phyloP scores from a whole-genome alignment of 2,329 filamentous ascomycete genomes.

The Pseudomassariella vexata region DNA sequence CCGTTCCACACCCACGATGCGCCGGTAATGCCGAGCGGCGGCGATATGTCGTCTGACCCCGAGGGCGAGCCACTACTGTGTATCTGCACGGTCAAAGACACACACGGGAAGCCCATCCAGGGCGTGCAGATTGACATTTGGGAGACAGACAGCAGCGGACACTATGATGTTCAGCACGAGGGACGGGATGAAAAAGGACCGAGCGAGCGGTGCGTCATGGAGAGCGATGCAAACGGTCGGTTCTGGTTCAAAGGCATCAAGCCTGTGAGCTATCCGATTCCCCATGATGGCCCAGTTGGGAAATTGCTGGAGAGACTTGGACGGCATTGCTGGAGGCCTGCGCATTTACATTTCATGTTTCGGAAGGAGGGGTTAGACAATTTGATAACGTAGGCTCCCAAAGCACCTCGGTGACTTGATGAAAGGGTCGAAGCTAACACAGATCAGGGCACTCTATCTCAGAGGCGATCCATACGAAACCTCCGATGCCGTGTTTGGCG shows the following conservation, averaged over 20 bases:
- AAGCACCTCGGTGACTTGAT: too few relatives aligned
- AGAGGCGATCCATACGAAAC: slow-evolving; percentile 76
- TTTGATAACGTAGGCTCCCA: slow-evolving; percentile 77
- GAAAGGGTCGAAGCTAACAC: slow-evolving; percentile 5
- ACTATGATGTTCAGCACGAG: slow-evolving; percentile 76
- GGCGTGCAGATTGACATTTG: slow-evolving; percentile 74
- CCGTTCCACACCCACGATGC: slow-evolving; percentile 83
- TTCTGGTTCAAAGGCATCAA: slow-evolving; percentile 86
- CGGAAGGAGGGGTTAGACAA: slow-evolving; percentile 72
- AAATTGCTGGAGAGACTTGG: slow-evolving; percentile 58
- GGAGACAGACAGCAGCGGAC: slow-evolving; percentile 77
- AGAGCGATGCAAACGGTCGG: slow-evolving; percentile 61
- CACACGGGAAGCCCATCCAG: slow-evolving; percentile 53
- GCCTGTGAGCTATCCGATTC: slow-evolving; percentile 81
- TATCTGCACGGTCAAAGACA: slow-evolving; percentile 66
- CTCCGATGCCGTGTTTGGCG: slow-evolving; percentile 80
- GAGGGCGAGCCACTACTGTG: slow-evolving; percentile 66
- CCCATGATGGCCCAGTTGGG: slow-evolving; percentile 78
- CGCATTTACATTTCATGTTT: slow-evolving; percentile 88
- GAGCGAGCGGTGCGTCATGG: slow-evolving; percentile 68
- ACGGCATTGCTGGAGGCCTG: slow-evolving; percentile 73
- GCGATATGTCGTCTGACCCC: slow-evolving; percentile 61
- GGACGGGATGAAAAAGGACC: slow-evolving; percentile 48
- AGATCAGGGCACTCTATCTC: slow-evolving; percentile 64
- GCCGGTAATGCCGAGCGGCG: slow-evolving; percentile 48